Percentiles rank a stretch among this genome's conserved stretches.
phyloP scores from a whole-genome alignment of 2,329 filamentous ascomycete genomes.

The Fusarium stilboides region DNA sequence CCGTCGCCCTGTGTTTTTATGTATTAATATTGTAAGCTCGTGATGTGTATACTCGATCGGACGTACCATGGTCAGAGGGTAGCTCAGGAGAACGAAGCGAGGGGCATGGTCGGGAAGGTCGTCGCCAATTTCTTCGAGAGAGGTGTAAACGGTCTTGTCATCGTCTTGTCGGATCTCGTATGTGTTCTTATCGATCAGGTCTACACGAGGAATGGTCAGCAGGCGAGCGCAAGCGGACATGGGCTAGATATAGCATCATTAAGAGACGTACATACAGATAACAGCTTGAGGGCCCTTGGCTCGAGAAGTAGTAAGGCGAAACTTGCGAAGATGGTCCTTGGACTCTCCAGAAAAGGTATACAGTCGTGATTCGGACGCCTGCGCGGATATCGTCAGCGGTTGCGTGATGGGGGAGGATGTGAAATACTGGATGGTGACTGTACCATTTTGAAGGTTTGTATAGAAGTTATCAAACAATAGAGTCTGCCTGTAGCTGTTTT shows the following conservation, averaged over 20 bases:
- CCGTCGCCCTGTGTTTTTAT: constrained; percentile 76
- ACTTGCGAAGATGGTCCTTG: constrained; percentile 91
- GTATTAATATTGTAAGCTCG: constrained; percentile 31
- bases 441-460: constrained; percentile 38
- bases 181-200: constrained; percentile 90
- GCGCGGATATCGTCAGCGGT: constrained; percentile 32
- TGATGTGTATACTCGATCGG: background rate
- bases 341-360: constrained; percentile 95
- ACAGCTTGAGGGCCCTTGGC: constrained; percentile 90
- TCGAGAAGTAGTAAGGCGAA: constrained; percentile 90
- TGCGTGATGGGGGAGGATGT: background rate
- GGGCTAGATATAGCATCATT: background rate
- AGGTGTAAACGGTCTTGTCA: constrained; percentile 82
- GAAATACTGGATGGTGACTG: background rate
- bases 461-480: background rate
- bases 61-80: constrained; percentile 87
- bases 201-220: constrained; percentile 62
- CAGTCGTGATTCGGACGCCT: constrained; percentile 84
- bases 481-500: constrained; percentile 9
- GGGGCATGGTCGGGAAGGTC: constrained; percentile 94
- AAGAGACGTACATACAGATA: constrained; percentile 81
- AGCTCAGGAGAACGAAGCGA: constrained; percentile 90
- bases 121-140: constrained; percentile 85
- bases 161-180: constrained; percentile 91
- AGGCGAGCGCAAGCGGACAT: background rate